These are phyloP conservation scores for Pythium graminicola DNA, from an alignment of 352 stramenopile species.

Conservation along the genomic window DNA sequence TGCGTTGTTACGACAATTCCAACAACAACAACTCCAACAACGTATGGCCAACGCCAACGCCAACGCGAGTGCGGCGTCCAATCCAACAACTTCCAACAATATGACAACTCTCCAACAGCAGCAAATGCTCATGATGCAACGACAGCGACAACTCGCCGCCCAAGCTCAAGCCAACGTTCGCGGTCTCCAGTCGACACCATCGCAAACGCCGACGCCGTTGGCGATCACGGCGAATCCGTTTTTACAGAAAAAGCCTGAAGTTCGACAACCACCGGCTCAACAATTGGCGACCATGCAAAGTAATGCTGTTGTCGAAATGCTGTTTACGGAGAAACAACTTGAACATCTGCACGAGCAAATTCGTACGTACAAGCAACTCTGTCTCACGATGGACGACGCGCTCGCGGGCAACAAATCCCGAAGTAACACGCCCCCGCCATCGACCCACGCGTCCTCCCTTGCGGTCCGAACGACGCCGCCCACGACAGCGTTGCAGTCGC, in stretches of 20 bases:
- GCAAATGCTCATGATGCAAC: constrained; percentile 29
- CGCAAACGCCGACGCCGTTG: constrained; percentile 20
- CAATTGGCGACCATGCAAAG: constrained; percentile 32
- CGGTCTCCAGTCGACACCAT: constrained; percentile 2
- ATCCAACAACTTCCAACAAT: constrained; percentile 1
- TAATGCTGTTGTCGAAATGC: constrained; percentile 32
- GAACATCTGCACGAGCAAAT: constrained; percentile 84
- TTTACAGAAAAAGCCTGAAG: constrained; percentile 47
- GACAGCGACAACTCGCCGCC: constrained; percentile 26
- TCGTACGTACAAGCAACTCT: constrained; percentile 74
- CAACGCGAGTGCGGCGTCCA: not conserved
- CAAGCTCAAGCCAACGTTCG: constrained; percentile 27
- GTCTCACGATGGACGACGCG: constrained; percentile 74
- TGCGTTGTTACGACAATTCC: constrained; percentile 64
- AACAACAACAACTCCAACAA: constrained; percentile 36
- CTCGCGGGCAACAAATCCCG: constrained; percentile 17
- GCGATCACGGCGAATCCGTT: constrained; percentile 55
- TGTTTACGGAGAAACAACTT: constrained; percentile 84
- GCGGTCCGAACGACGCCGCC: not conserved
- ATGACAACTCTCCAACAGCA: constrained; percentile 24
- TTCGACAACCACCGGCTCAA: constrained; percentile 25
- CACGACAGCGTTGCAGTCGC: not conserved
- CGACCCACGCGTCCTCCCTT: not conserved
- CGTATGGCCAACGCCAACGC: constrained; percentile 11
- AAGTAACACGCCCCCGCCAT: constrained; percentile 10